Evolutionary conservation across 2,329 filamentous ascomycete species (phyloP), one percentile per base, ranked within the genome.

Genomic region (Alternaria metachromatica): DNA sequence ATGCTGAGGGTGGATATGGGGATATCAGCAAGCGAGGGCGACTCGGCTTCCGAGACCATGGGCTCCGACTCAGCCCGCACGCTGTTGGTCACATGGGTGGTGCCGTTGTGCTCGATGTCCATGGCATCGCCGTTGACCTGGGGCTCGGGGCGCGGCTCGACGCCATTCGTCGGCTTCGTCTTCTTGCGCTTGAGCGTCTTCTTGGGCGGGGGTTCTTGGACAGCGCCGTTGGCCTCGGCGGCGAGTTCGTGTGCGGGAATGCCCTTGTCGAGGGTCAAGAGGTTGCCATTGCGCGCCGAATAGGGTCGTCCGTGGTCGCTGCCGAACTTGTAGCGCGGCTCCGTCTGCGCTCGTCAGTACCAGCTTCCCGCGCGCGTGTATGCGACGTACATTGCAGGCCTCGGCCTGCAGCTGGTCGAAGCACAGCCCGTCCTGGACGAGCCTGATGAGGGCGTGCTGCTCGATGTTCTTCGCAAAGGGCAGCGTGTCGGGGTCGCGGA

Each of bases 371-470:
- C 10, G 33, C 11, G 49, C 20, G 53, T 23, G 58, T 6, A 21
- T 37, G 45, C 28, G 23, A 72, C 78, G 55, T 73, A 79, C 78
- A 55, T 74, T 71, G 53, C 67, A 73, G 18, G 77, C 75, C 58
- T 80, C 72, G 20, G 80, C 76, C 65, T 80, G 78, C 60, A 81
- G 70, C 62, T 82, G 78, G 70, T 85, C 84, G 63, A 84, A 80
- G 68, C 76, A 80, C 49, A 91, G 80, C 58, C 88, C 89, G 74
- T 90, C 88, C 72, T 90, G 89, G 33, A 90, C 86, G 57, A 91
- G 81, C 48, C 85, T 83, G 49, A 90, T 82, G 62, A 91, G 82
- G 41, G 87, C 86, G 74, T 88, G 86, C 37, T 85, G 84, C 71
- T 84, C 84, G 72, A 90, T 86, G 70, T 85, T 83, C 50, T 82